Base-by-base conservation (phyloP, 2,329 filamentous ascomycete species). In the Chaetothyriales sp. region DNA sequence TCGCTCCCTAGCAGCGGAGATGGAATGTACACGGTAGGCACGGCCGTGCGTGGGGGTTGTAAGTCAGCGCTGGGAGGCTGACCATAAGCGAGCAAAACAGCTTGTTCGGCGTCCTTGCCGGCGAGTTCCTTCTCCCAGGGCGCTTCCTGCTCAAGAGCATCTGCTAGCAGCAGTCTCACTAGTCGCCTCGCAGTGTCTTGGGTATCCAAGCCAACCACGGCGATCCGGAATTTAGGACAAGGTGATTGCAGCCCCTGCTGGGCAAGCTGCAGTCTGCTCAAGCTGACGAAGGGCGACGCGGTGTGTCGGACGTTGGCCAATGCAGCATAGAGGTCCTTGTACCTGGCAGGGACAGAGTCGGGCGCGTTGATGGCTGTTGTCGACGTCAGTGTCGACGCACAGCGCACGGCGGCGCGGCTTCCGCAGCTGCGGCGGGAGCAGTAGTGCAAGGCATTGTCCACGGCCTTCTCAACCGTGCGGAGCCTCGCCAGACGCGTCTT, bases 71-170 rank as follows among this genome's bases (percentile, higher is more conserved):
- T 75, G 67, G 53, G 51, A 18, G 56, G 44, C 53, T 78, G 73
- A 45, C 78, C 78, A 58, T 80, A 78, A 56, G 77, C 78, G 55
- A 89, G 73, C 18, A 89, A 69, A 51, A 89, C 66, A 2, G 83
- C 82, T 54, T 73, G 73, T 28, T 69, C 65, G 57, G 77, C 73
- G 54, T 76, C 72, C 10, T 64, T 63, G 10, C 61, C 60, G 29
- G 76, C 73, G 54, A 89, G 65, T 53, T 80, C 70, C 61, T 71
- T 70, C 66, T 89, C 85, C 85, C 85, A 89, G 22, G 73, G 66
- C 57, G 80, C 75, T 57, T 78, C 75, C 4, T 75, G 68, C 40
- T 73, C 73, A 57, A 89, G 67, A 4, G 85, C 83, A 65, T 89
- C 85, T 1, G 83, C 82, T 1, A 89, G 70, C 10, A 88, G 68